A percentile compares a stretch with the other conserved stretches of the same genome.
Evolutionary conservation across 208 protist species (phyloP).

Genomic region (Trypanosoma rangeli): DNA sequence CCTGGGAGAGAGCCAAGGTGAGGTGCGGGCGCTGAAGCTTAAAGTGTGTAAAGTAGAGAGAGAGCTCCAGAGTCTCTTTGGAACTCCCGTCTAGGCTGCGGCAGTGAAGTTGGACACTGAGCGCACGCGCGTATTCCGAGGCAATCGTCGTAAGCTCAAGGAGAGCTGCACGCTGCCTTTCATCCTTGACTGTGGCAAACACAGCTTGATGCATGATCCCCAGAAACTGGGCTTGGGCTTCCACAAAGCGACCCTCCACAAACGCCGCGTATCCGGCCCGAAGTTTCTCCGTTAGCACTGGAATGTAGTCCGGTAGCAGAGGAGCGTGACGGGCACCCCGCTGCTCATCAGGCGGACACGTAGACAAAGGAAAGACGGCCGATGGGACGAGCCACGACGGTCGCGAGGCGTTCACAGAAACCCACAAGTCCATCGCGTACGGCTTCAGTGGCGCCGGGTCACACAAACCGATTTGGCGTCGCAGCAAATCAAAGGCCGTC

Average conservation of each 20-base stretch:
- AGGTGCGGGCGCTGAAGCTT: constrained; percentile 93
- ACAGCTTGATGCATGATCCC: constrained; percentile 80
- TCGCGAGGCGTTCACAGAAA: constrained; percentile 59
- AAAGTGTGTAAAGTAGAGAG: constrained; percentile 98
- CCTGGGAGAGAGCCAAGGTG: constrained; percentile 89
- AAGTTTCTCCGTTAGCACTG: constrained; percentile 63
- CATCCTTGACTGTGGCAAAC: constrained; percentile 76
- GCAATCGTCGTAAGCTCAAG: constrained; percentile 60
- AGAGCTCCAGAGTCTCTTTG: constrained; percentile 85
- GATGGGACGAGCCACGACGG: constrained; percentile 43
- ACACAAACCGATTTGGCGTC: constrained; percentile 90
- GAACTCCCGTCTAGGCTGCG: constrained; percentile 52
- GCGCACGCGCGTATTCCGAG: constrained; percentile 70
- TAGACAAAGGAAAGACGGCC: constrained; percentile 39
- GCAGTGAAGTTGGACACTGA: constrained; percentile 78
- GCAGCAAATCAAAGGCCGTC: constrained; percentile 89
- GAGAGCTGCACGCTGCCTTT: constrained; percentile 48
- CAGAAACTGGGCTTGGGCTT: constrained; percentile 80
- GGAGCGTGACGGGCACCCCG: constrained; percentile 44
- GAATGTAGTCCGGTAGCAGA: constrained; percentile 54
- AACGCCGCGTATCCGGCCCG: constrained; percentile 82
- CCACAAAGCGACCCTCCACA: constrained; percentile 91
- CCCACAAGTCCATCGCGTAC: constrained; percentile 89
- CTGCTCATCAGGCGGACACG: constrained; percentile 38
- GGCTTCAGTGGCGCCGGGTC: constrained; percentile 89